These are phyloP conservation scores for Gamsiella multidivaricata DNA, from an alignment of 192 early-diverging fungal genomes.

Conservation along the genomic window DNA sequence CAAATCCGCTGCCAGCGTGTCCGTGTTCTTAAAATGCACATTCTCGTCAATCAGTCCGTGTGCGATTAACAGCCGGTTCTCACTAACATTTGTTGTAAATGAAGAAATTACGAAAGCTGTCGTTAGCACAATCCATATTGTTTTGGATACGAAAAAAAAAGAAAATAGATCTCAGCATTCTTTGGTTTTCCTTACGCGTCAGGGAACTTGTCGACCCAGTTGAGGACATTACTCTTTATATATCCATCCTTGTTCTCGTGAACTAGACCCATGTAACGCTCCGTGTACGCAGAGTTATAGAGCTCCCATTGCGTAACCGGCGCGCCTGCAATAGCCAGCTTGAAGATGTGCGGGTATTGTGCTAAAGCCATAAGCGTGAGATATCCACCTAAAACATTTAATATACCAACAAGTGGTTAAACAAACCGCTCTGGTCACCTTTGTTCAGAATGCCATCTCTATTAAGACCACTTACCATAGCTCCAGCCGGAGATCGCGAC, in stretches of 20 bases:
- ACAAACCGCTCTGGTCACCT: too few species aligned
- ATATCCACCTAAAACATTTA: constrained; percentile 63
- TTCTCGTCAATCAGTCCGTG: constrained; percentile 85
- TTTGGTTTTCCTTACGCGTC: constrained; percentile 60
- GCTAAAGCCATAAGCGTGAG: constrained; percentile 72
- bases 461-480: constrained; percentile 56
- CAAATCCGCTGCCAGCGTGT: constrained; percentile 63
- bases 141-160: neutral
- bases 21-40: constrained; percentile 77
- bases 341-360: constrained; percentile 68
- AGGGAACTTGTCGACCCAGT: constrained; percentile 65
- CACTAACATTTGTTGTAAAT: constrained; percentile 29
- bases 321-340: constrained; percentile 73
- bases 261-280: constrained; percentile 74
- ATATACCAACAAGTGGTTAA: too few species aligned
- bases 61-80: constrained; percentile 71
- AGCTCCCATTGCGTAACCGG: constrained; percentile 81
- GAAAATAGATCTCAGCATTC: neutral
- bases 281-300: constrained; percentile 80
- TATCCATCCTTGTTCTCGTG: constrained; percentile 62
- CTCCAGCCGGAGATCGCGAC: constrained; percentile 80
- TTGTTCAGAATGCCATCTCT: too few species aligned
- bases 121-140: neutral
- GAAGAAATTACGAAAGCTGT: too few species aligned
- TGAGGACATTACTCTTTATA: constrained; percentile 60